Evolutionary conservation across 768 basidiomycete species (phyloP).

Genomic region (Macrolepiota dolichaula): DNA sequence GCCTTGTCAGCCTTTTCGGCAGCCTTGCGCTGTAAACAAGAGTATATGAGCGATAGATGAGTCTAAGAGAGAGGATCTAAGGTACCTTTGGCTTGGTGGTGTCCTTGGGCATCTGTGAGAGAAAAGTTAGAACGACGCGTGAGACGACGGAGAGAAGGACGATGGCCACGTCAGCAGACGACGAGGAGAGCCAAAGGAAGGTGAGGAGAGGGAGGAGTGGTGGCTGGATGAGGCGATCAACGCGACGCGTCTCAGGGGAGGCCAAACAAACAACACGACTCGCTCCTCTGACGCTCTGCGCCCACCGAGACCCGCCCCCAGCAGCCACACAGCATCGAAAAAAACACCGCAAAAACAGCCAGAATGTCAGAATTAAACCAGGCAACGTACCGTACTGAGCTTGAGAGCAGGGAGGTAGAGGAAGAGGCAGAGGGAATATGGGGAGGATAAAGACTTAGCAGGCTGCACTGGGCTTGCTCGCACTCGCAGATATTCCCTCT

Average conservation of each 20-base stretch:
- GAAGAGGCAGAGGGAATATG: neutral
- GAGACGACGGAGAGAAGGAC: conserved; percentile 1
- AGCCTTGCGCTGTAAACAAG: conserved; percentile 60
- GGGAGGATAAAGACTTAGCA: conserved; percentile 7
- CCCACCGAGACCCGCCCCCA: neutral
- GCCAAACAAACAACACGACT: conserved; percentile 20
- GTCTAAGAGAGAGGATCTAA: conserved; percentile 8
- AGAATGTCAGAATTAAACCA: conserved; percentile 1
- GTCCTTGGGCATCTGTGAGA: conserved; percentile 74
- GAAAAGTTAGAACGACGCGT: neutral
- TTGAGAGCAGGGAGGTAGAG: neutral
- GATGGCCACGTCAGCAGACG: conserved; percentile 1
- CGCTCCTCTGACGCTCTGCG: conserved; percentile 14
- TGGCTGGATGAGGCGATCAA: conserved; percentile 14
- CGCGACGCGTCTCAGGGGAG: conserved; percentile 21
- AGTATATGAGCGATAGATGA: conserved; percentile 9
- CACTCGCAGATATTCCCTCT: conserved; percentile 11
- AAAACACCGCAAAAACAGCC: conserved; percentile 1
- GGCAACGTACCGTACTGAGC: neutral
- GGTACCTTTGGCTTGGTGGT: conserved; percentile 66
- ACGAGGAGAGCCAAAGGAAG: neutral
- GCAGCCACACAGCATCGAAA: neutral
- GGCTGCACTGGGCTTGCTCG: conserved; percentile 9
- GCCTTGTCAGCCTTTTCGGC: conserved; percentile 69
- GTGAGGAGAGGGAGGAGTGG: neutral